phyloP scores from a whole-genome alignment of 768 basidiomycete species.

The Tulasnella sp. region DNA sequence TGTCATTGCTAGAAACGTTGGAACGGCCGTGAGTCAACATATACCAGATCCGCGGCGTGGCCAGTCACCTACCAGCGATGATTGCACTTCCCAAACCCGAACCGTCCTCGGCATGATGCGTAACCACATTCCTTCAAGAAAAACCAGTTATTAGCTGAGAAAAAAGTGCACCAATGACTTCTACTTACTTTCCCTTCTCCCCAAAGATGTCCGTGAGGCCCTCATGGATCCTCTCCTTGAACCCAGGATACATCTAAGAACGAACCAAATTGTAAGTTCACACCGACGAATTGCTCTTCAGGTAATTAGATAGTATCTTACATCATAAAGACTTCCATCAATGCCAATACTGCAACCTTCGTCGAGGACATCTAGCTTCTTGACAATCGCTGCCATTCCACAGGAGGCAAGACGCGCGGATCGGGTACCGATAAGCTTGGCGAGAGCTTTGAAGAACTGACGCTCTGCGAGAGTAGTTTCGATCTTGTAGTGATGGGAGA shows the following conservation, averaged over 20 bases:
- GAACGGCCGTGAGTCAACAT: not conserved
- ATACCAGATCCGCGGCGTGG: conserved; percentile 25
- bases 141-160: not conserved
- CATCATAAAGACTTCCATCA: conserved; percentile 95
- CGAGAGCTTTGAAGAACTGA: conserved; percentile 94
- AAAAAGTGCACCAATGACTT: not conserved
- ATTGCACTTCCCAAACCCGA: conserved; percentile 96
- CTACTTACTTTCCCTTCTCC: conserved; percentile 81
- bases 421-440: conserved; percentile 84
- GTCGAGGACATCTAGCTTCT: conserved; percentile 92
- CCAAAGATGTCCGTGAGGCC: conserved; percentile 95
- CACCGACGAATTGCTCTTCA: not conserved
- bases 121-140: conserved; percentile 62
- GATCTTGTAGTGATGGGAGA: conserved; percentile 94
- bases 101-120: conserved; percentile 86
- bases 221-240: conserved; percentile 89
- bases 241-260: conserved; percentile 94
- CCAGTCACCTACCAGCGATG: conserved; percentile 67
- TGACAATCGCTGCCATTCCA: conserved; percentile 95
- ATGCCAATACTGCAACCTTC: conserved; percentile 88
- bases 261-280: not conserved
- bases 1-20: conserved; percentile 72
- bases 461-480: conserved; percentile 97
- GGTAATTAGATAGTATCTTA: conserved; percentile 45
- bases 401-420: conserved; percentile 92